phyloP scores from a whole-genome alignment of 78 protist species.

The Monocercomonoides exilis region DNA sequence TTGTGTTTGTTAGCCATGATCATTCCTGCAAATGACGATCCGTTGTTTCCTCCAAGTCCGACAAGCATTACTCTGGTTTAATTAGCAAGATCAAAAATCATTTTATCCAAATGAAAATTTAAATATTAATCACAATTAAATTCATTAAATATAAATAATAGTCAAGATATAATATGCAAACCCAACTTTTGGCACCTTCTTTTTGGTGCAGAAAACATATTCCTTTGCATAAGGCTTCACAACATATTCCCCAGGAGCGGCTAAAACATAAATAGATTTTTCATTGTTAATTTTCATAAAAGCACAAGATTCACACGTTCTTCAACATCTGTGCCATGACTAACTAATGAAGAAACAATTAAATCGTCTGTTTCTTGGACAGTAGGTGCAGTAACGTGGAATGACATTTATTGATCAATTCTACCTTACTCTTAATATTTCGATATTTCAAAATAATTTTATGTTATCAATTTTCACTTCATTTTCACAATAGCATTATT shows the following conservation, averaged over 20 bases:
- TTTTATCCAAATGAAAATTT: no score
- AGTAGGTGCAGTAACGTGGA: no score
- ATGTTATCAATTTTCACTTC: no score
- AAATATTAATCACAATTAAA: no score
- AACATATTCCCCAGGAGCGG: background rate
- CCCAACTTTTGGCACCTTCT: background rate
- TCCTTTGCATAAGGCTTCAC: background rate
- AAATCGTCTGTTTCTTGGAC: background rate
- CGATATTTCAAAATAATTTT: background rate
- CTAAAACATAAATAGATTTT: background rate
- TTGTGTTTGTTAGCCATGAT: constrained; percentile 80
- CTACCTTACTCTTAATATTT: background rate
- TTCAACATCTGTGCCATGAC: background rate
- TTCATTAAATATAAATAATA: no score
- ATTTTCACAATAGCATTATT: background rate
- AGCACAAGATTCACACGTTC: background rate
- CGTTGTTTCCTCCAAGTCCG: constrained; percentile 98
- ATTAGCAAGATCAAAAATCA: no score
- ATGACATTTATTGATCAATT: background rate
- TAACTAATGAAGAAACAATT: background rate
- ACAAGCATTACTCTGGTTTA: constrained; percentile 71
- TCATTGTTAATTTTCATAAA: background rate
- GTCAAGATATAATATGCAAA: background rate
- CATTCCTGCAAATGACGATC: constrained; percentile 86
- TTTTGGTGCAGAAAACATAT: background rate